Base-by-base conservation (phyloP, 768 basidiomycete genomes). In the Hygrophorus russula region DNA sequence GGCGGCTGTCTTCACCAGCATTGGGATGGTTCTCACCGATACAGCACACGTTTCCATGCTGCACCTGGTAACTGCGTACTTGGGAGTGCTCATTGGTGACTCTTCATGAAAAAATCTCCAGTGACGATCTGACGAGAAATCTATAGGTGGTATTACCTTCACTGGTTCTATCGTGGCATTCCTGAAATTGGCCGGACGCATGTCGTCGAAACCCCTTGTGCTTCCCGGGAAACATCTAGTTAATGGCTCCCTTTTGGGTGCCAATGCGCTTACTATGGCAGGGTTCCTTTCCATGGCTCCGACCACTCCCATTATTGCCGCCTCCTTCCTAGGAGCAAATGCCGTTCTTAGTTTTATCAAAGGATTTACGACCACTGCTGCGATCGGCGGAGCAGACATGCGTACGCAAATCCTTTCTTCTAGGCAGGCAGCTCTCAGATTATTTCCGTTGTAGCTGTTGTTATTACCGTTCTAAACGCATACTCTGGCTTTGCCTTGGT, bases 351-450 rank as follows among this genome's bases (percentile, higher is more conserved):
- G 85, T 54, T 91, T 91, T 61, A 70, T 84, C 48, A 87, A 88
- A 56, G 89, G 89, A 4, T 84, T 71, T 59, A 92, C 89, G 0
- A 86, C 85, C 2, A 90, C 88, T 7, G 83, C 89, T 10, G 85
- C 89, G n/a, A 87, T 92, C 49, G 89, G 89, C 40, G 89, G 89
- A 9, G 89, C 89, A 19, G 89, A 92, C 56, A 92, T 92, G 89
- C 89, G 87, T 89, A 53, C 44, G 84, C 70, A 15, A 30, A 47
- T 36, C 15, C 44, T 46, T 18, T 28, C 12, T 41, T 14, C n/a
- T 3, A 7, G 20, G n/a, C 15, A 4, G 33, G 15, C 6, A 20
- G 14, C 15, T 6, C 24, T 39, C 7, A 14, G 12, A 11, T 12
- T 15, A 14, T 10, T 5, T 15, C 11, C 27, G 11, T 35, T 17